A percentile compares a stretch with the other conserved stretches of the same genome.
phyloP scores from a whole-genome alignment of 1,284 basidiomycete genomes.

The Sphaerobolus stellatus region DNA sequence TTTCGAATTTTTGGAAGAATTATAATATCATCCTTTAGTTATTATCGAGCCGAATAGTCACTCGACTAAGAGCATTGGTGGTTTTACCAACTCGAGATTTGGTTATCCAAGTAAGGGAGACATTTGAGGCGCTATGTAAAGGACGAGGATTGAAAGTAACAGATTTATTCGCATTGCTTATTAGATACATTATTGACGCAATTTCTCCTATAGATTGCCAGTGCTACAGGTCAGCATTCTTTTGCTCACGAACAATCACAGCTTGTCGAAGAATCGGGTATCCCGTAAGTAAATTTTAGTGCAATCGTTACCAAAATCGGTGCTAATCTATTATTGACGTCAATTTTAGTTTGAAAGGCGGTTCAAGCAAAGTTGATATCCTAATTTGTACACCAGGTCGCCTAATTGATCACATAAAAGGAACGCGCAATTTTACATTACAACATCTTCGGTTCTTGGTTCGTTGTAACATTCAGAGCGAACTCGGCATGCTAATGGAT shows the following conservation, averaged over 20 bases:
- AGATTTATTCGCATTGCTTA: not conserved
- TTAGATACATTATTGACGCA: slow-evolving; percentile 7
- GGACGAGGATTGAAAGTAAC: slow-evolving; percentile 84
- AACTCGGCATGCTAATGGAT: slow-evolving; percentile 5
- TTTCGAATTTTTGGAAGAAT: slow-evolving; percentile 1
- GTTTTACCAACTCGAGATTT: slow-evolving; percentile 95
- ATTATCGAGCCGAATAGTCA: slow-evolving; percentile 71
- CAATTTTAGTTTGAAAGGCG: slow-evolving; percentile 57
- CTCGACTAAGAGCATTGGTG: slow-evolving; percentile 85
- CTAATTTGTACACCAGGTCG: slow-evolving; percentile 95
- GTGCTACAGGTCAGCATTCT: slow-evolving; percentile 81
- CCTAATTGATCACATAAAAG: slow-evolving; percentile 89
- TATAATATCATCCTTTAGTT: slow-evolving; percentile 43
- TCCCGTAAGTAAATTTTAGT: slow-evolving; percentile 38
- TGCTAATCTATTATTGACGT: slow-evolving; percentile 12
- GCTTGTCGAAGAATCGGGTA: slow-evolving; percentile 55
- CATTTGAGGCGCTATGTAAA: slow-evolving; percentile 81
- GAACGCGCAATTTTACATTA: slow-evolving; percentile 86
- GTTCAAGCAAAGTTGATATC: slow-evolving; percentile 89
- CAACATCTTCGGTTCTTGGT: slow-evolving; percentile 94
- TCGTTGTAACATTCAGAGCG: no score
- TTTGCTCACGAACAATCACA: slow-evolving; percentile 80
- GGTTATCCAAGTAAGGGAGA: slow-evolving; percentile 91
- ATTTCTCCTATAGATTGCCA: slow-evolving; percentile 58
- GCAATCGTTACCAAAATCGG: not conserved